A percentile compares a stretch with the other conserved stretches of the same genome.
Evolutionary conservation across 2,329 filamentous ascomycete species (phyloP).

Genomic region (Plectosphaerella plurivora): DNA sequence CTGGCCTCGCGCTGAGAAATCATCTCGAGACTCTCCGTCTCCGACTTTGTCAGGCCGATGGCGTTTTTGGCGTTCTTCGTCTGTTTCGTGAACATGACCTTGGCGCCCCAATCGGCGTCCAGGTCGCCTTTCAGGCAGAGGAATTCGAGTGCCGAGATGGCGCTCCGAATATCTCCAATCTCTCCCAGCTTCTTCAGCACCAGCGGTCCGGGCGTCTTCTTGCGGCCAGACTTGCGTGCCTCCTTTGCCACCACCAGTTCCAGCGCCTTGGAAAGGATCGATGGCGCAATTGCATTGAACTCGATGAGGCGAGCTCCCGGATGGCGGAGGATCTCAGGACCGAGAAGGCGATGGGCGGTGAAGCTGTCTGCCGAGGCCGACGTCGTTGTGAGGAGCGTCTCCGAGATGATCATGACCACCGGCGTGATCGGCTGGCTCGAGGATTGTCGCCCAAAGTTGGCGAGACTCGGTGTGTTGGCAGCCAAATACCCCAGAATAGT

Average conservation of each 20-base stretch:
- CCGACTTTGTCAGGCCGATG: conserved; percentile 65
- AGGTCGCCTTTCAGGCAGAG: conserved; percentile 78
- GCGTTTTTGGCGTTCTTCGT: conserved; percentile 57
- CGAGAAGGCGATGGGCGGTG: conserved; percentile 84
- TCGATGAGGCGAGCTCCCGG: conserved; percentile 76
- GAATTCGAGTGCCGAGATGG: conserved; percentile 89
- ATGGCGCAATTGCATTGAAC: conserved; percentile 89
- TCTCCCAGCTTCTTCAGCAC: conserved; percentile 79
- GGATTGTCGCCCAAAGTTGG: conserved; percentile 37
- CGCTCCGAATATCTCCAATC: conserved; percentile 86
- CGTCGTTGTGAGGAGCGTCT: conserved; percentile 80
- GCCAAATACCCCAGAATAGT: conserved; percentile 73
- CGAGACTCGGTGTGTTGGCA: conserved; percentile 55
- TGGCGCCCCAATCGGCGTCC: conserved; percentile 70
- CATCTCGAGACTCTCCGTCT: conserved; percentile 73
- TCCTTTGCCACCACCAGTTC: conserved; percentile 82
- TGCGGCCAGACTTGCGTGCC: conserved; percentile 70
- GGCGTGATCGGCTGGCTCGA: conserved; percentile 54
- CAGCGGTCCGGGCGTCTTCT: conserved; percentile 69
- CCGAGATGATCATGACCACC: conserved; percentile 85
- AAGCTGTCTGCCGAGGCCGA: conserved; percentile 86
- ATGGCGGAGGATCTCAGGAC: conserved; percentile 79
- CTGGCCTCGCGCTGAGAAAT: conserved; percentile 85
- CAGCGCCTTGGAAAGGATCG: conserved; percentile 78
- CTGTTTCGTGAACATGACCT: conserved; percentile 63